phyloP scores from a whole-genome alignment of 73 alveolate genomes.

The Symbiodinium pilosum region DNA sequence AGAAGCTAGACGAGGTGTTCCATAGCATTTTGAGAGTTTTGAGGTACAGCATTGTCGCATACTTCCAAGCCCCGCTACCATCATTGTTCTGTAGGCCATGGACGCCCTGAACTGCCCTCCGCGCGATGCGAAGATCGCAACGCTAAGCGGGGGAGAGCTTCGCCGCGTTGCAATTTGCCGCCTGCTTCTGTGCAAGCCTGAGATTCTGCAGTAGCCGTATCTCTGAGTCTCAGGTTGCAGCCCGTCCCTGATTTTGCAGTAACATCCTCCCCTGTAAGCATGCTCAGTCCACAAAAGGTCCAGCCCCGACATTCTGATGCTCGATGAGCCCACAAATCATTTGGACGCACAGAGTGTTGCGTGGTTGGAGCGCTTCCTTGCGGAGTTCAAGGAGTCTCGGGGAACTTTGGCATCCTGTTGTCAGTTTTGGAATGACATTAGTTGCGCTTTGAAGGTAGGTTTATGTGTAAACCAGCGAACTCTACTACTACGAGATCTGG shows the following conservation, averaged over 20 bases:
- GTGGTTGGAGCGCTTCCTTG: slow-evolving; percentile 92
- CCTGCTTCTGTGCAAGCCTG: slow-evolving; percentile 3
- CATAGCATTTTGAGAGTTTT: too few species aligned
- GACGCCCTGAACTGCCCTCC: slow-evolving; percentile 87
- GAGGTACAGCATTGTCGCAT: background rate
- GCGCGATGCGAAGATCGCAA: slow-evolving; percentile 78
- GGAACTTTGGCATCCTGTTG: too few species aligned
- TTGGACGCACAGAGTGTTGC: slow-evolving; percentile 93
- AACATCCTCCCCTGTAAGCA: background rate
- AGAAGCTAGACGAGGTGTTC: slow-evolving; percentile 29
- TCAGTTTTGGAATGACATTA: too few species aligned
- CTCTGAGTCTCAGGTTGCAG: too few species aligned
- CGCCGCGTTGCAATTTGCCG: slow-evolving; percentile 90
- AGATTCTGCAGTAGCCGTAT: background rate
- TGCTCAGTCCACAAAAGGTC: background rate
- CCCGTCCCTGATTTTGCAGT: background rate
- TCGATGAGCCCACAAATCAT: slow-evolving; percentile 91
- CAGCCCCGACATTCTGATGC: slow-evolving; percentile 57
- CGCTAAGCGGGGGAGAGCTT: slow-evolving; percentile 83
- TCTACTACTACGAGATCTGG: background rate
- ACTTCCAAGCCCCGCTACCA: background rate
- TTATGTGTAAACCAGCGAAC: too few species aligned
- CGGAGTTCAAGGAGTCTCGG: slow-evolving; percentile 83
- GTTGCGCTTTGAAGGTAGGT: too few species aligned
- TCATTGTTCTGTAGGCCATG: slow-evolving; percentile 21